Percentiles rank a stretch among this genome's conserved stretches.
phyloP scores from a whole-genome alignment of 2,329 filamentous ascomycete species.

The Chaetomiaceae sp. region DNA sequence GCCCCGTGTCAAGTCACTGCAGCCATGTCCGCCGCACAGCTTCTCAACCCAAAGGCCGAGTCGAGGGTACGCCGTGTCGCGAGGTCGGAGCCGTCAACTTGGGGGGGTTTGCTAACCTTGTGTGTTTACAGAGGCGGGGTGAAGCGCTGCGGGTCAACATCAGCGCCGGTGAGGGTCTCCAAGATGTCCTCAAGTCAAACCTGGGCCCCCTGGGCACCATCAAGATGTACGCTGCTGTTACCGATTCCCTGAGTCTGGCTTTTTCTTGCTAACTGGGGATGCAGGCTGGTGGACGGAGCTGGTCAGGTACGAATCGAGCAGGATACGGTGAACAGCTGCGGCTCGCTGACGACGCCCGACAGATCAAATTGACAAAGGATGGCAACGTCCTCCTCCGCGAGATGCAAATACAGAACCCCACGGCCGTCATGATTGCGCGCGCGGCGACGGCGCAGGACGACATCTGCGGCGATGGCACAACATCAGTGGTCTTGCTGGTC shows the following conservation, averaged over 20 bases:
- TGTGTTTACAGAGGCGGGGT: slow-evolving; percentile 69
- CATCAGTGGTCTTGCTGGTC: slow-evolving; percentile 89
- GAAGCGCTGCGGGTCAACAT: slow-evolving; percentile 98
- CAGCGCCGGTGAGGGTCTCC: slow-evolving; percentile 84
- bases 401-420: slow-evolving; percentile 97
- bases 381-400: slow-evolving; percentile 78
- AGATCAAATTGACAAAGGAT: slow-evolving; percentile 99
- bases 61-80: slow-evolving; percentile 65
- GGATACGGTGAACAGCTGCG: slow-evolving; percentile 7
- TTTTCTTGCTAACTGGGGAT: slow-evolving; percentile 4
- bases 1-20: slow-evolving; percentile 9
- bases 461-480: slow-evolving; percentile 96
- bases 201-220: slow-evolving; percentile 89
- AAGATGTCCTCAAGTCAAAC: slow-evolving; percentile 95
- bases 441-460: slow-evolving; percentile 97
- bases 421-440: slow-evolving; percentile 76
- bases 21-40: slow-evolving; percentile 90
- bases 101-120: slow-evolving; percentile 27
- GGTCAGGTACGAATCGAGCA: slow-evolving; percentile 50
- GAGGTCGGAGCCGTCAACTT: background rate
- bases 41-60: slow-evolving; percentile 98
- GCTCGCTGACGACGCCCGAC: slow-evolving; percentile 24
- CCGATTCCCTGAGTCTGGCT: background rate
- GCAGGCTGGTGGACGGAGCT: slow-evolving; percentile 63
- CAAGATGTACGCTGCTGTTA: slow-evolving; percentile 65